phyloP scores from a whole-genome alignment of 139 green algal species.

The Volvox africanus region DNA sequence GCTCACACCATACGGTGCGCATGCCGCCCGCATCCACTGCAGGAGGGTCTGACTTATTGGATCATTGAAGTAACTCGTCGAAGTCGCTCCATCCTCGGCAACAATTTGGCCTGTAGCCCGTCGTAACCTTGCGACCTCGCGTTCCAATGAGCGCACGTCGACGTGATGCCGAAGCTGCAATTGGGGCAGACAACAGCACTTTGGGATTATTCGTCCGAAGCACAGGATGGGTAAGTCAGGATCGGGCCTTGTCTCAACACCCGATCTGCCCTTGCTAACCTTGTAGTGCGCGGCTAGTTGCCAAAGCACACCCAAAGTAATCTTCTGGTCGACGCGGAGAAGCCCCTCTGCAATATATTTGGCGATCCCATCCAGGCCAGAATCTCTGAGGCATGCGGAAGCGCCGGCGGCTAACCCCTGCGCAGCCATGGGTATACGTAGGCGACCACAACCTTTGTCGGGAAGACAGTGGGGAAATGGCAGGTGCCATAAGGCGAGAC shows the following conservation, averaged over 20 bases:
- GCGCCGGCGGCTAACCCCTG: background rate
- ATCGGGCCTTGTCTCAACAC: too few species aligned
- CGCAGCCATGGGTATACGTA: background rate
- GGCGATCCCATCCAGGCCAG: background rate
- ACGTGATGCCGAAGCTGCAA: conserved; percentile 50
- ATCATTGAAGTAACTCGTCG: conserved; percentile 53
- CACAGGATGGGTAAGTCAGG: too few species aligned
- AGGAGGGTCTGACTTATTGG: conserved; percentile 67
- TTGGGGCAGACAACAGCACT: background rate
- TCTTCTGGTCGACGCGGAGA: conserved; percentile 72
- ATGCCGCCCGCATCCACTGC: conserved; percentile 81
- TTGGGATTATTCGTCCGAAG: too few species aligned
- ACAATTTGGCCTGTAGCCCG: background rate
- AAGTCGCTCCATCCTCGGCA: background rate
- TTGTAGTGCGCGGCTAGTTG: conserved; percentile 46
- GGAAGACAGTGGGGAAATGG: too few species aligned
- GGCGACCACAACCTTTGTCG: too few species aligned
- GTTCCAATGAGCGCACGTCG: conserved; percentile 27
- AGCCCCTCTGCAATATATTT: conserved; percentile 63
- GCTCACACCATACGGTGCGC: conserved; percentile 59
- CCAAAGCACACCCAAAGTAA: conserved; percentile 80
- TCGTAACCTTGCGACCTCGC: conserved; percentile 47
- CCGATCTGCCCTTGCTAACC: background rate
- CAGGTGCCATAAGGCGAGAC: too few species aligned
- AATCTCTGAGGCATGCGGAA: too few species aligned